These are phyloP conservation scores for Capsella bursapastoris DNA, from an alignment of 345 rosid genomes.

Conservation along the genomic window DNA sequence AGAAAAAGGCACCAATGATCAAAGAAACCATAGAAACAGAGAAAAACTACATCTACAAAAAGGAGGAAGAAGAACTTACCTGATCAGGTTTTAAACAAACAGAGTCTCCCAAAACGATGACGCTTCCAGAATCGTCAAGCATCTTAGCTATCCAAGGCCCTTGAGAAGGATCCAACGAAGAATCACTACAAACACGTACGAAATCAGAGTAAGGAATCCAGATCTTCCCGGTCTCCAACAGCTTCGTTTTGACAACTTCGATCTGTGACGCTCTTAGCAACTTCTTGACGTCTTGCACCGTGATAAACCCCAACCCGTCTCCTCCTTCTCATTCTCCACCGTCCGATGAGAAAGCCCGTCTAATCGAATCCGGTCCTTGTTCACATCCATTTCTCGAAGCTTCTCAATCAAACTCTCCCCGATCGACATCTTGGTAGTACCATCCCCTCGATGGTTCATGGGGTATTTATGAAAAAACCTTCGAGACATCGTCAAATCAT, in stretches of 20 bases:
- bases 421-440: slow-evolving; percentile 20
- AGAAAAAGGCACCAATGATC: background rate
- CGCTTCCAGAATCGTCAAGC: slow-evolving; percentile 85
- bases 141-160: slow-evolving; percentile 58
- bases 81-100: slow-evolving; percentile 79
- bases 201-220: slow-evolving; percentile 70
- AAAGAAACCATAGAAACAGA: slow-evolving; percentile 18
- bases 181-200: slow-evolving; percentile 60
- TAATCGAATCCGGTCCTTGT: slow-evolving; percentile 60
- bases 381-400: slow-evolving; percentile 55
- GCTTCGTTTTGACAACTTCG: slow-evolving; percentile 67
- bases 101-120: slow-evolving; percentile 64
- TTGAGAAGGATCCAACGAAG: slow-evolving; percentile 58
- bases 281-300: slow-evolving; percentile 72
- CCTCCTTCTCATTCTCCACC: slow-evolving; percentile 23
- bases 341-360: slow-evolving; percentile 56
- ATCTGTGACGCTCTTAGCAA: slow-evolving; percentile 69
- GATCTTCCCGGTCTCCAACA: slow-evolving; percentile 53
- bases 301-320: slow-evolving; percentile 40
- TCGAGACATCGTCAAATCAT: slow-evolving; percentile 53
- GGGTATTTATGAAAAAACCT: slow-evolving; percentile 58
- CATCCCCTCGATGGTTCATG: slow-evolving; percentile 9
- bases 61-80: slow-evolving; percentile 49
- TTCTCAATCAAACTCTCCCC: slow-evolving; percentile 59
- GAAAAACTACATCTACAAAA: background rate